Evolutionary conservation across 352 stramenopile genomes (phyloP).

Genomic region (Globisporangium emineosum): DNA sequence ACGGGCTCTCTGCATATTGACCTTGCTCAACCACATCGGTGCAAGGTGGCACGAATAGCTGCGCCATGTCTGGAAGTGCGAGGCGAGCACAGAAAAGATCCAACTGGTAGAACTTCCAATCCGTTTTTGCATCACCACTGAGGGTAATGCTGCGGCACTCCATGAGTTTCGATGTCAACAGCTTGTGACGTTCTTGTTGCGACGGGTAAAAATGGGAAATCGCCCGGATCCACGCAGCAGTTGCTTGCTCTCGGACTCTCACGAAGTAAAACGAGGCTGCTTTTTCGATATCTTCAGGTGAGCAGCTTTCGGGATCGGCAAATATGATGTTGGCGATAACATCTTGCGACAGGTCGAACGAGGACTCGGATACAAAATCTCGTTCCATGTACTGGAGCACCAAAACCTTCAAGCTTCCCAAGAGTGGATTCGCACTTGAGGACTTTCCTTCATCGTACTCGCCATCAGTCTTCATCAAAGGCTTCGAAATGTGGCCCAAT

Average conservation of each 20-base stretch:
- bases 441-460: conserved; percentile 18
- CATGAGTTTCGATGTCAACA: conserved; percentile 50
- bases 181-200: conserved; percentile 54
- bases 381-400: conserved; percentile 49
- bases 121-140: conserved; percentile 26
- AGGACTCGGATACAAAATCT: conserved; percentile 16
- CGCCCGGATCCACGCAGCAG: conserved; percentile 61
- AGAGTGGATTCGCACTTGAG: conserved; percentile 50
- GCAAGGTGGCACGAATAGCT: conserved; percentile 71
- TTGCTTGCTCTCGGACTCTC: conserved; percentile 67
- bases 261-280: conserved; percentile 44
- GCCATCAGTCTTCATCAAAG: conserved; percentile 3
- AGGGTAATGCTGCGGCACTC: conserved; percentile 46
- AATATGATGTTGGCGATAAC: conserved; percentile 46
- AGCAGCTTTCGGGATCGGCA: conserved; percentile 23
- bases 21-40: conserved; percentile 60
- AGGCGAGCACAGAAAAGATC: conserved; percentile 80
- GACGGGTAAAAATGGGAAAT: conserved; percentile 75
- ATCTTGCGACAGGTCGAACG: conserved; percentile 24
- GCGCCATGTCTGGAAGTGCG: conserved; percentile 66
- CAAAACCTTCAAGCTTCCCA: conserved; percentile 68
- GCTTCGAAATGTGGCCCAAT: conserved; percentile 58
- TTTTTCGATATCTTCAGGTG: conserved; percentile 35
- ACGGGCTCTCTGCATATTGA: conserved; percentile 18
- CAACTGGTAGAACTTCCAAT: conserved; percentile 70